Evolutionary conservation across 2,329 filamentous ascomycete genomes (phyloP).

Genomic region (Celoporthe dispersa): DNA sequence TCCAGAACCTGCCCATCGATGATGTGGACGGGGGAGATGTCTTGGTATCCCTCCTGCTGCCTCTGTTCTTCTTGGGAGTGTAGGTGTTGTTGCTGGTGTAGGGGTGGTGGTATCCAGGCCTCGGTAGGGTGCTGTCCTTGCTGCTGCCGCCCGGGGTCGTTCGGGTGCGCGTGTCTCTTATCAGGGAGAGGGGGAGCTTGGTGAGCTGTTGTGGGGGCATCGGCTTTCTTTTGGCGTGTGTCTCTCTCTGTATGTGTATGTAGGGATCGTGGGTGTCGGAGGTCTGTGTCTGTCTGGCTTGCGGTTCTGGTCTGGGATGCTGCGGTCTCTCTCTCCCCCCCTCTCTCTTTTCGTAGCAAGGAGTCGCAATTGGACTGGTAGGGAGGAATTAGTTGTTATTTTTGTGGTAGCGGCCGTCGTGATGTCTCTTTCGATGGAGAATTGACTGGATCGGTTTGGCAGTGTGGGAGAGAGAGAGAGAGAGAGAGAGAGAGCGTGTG

Average conservation of each 20-base stretch:
- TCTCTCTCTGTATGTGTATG: background rate
- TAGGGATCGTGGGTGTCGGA: background rate
- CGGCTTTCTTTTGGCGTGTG: background rate
- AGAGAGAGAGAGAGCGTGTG: background rate
- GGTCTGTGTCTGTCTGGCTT: background rate
- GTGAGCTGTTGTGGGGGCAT: constrained; percentile 27
- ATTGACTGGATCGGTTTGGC: too few species aligned
- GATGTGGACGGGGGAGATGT: constrained; percentile 8
- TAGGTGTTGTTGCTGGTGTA: background rate
- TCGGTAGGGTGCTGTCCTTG: constrained; percentile 21
- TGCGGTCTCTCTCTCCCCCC: background rate
- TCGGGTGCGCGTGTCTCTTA: constrained; percentile 29
- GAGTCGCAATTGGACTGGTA: background rate
- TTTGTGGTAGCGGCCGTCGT: background rate
- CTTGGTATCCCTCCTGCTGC: background rate
- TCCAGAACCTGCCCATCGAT: constrained; percentile 17
- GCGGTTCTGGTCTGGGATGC: background rate
- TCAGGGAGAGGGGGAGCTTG: constrained; percentile 27
- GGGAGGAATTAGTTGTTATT: background rate
- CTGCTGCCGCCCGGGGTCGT: constrained; percentile 4
- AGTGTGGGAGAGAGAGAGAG: background rate
- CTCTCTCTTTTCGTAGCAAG: background rate
- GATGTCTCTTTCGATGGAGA: background rate
- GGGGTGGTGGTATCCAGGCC: background rate
- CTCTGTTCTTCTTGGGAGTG: background rate